Base-by-base conservation (phyloP, 129 eudicot genomes). In the Dittrichia graveolens region DNA sequence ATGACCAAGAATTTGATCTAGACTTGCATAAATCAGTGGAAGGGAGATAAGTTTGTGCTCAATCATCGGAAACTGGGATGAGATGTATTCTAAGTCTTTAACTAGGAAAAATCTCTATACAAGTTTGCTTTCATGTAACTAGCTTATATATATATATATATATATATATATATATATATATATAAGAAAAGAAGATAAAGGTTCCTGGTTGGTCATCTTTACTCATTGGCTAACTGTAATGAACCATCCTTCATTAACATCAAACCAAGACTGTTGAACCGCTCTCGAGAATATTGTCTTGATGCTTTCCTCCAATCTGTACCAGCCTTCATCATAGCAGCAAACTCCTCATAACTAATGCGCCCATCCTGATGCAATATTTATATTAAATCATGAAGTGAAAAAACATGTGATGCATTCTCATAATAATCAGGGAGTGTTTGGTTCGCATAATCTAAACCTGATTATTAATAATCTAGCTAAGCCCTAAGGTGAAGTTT, bases 291-390 rank as follows among this genome's bases (percentile, higher is more conserved):
- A 82, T 87, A 91, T 69, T 91, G 97, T 46, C 95, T 80, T 0
- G 96, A 90, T 43, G 91, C 91, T 77, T 90, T 90, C 71, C 96
- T 81, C 96, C 96, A 85, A 78, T 90, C 96, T 3, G 94, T 90
- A 45, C 94, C 96, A 1, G 96, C 87, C 71, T 90, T 90, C 96
- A 90, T 90, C 96, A 90, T 90, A 15, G 91, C 74, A 66, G 83
- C 87, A 81, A 90, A 90, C 78, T 90, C 96, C 40, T 85, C 94
- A 5, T 81, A 90, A 80, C 96, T 90, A 47, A 90, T 90, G 38
- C 89, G 94, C 15, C 96, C 96, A 63, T 90, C 96, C 96, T 89
- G 78, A 63, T 72, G 67, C 67, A 67, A 78, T 45, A 15, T 41
- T 7, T 37, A 41, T 31, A 24, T 37, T 63, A 58, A 5, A 48